phyloP scores from a whole-genome alignment of 805 yeast genomes.

The Sungouiozyma ichnusensis region DNA sequence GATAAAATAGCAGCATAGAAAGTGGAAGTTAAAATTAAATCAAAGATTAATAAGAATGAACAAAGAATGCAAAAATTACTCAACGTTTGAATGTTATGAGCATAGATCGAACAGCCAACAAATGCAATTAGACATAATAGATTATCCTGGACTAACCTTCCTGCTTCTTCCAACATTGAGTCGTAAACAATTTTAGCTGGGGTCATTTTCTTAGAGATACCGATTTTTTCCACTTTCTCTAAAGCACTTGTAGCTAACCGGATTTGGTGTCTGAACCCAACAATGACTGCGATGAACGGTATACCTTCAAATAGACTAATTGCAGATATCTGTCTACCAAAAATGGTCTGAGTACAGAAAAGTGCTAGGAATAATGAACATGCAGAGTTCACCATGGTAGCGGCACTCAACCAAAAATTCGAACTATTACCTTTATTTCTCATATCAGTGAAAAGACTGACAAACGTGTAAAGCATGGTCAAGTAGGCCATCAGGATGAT shows the following conservation, averaged over 20 bases:
- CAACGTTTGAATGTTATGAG: constrained; percentile 60
- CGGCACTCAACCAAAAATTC: constrained; percentile 74
- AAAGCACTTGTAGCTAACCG: constrained; percentile 54
- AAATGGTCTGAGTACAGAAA: constrained; percentile 44
- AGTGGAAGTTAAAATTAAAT: constrained; percentile 62
- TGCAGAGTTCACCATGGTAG: constrained; percentile 67
- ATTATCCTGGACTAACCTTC: constrained; percentile 54
- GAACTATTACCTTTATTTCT: constrained; percentile 47
- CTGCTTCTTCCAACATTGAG: constrained; percentile 30
- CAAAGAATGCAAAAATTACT: constrained; percentile 71
- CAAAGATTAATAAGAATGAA: constrained; percentile 59
- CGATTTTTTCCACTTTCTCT: constrained; percentile 27
- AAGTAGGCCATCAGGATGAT: constrained; percentile 70
- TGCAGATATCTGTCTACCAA: constrained; percentile 55
- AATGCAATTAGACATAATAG: constrained; percentile 62
- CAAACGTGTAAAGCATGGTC: constrained; percentile 80
- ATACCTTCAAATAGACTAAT: constrained; percentile 78
- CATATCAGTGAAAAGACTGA: constrained; percentile 69
- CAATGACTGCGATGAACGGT: constrained; percentile 84
- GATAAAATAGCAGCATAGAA: constrained; percentile 78
- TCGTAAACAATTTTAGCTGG: constrained; percentile 25
- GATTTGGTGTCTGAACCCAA: constrained; percentile 85
- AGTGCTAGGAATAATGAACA: constrained; percentile 79
- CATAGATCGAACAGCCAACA: constrained; percentile 51
- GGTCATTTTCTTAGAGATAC: constrained; percentile 24